Conservation (phyloP, 2,329 filamentous ascomycete species). For the Helminthosporium solani region DNA sequence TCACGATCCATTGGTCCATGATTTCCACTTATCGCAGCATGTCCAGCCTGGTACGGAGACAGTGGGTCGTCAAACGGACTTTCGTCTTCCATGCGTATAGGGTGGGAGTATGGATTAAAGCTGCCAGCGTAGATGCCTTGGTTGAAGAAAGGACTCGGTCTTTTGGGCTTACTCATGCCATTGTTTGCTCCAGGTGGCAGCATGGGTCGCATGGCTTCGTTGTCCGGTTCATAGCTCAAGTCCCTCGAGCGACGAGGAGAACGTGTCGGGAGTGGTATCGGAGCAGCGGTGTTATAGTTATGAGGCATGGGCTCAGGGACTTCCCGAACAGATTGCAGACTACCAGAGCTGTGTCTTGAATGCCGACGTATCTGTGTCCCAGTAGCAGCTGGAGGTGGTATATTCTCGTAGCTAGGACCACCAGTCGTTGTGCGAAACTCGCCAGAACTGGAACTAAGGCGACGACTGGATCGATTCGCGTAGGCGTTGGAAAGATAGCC, state of each 20-base stretch:
- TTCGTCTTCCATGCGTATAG: not conserved
- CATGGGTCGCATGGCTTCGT: not conserved
- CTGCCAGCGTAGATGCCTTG: conserved; percentile 9
- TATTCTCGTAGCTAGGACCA: conserved; percentile 8
- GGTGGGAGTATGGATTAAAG: conserved; percentile 2
- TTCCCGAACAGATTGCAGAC: conserved; percentile 11
- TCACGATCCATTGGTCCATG: not conserved
- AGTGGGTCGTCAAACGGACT: not conserved
- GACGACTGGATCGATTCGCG: not conserved
- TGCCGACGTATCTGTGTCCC: not conserved
- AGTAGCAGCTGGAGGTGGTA: not conserved
- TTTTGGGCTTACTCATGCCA: not conserved
- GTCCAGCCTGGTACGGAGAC: not conserved
- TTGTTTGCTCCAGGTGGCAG: not conserved
- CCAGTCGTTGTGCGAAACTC: conserved; percentile 3
- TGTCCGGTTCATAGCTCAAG: not conserved
- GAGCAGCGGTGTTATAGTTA: not conserved
- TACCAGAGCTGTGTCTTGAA: conserved; percentile 6
- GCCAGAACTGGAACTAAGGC: conserved; percentile 4
- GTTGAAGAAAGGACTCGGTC: conserved; percentile 2
- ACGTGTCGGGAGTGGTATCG: conserved; percentile 1
- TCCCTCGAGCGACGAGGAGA: conserved; percentile 6
- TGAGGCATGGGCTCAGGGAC: conserved; percentile 7
- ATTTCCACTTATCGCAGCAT: not conserved
- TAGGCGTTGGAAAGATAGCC: not conserved